Percentiles rank a stretch among this genome's conserved stretches.
Conservation (phyloP, 2,329 filamentous ascomycete species). For the Pseudogymnoascus sp. region DNA sequence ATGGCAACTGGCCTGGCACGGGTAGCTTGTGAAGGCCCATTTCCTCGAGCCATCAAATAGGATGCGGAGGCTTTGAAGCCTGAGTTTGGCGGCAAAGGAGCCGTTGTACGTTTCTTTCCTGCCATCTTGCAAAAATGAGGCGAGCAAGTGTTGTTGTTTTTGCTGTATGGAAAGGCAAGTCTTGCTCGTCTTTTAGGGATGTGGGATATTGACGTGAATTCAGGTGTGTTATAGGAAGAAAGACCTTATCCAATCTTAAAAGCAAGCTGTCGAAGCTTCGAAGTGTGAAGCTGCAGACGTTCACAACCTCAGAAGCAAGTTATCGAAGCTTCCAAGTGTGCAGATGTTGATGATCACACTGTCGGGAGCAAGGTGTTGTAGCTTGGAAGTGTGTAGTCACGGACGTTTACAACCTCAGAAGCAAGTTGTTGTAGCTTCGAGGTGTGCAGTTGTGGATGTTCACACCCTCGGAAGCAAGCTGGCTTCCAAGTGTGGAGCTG, state of each 20-base stretch:
- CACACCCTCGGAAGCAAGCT: background rate
- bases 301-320: background rate
- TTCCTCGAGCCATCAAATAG: background rate
- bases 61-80: background rate
- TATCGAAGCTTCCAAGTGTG: background rate
- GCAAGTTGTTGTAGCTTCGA: background rate
- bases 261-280: background rate
- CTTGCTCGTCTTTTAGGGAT: background rate
- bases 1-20: background rate
- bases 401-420: background rate
- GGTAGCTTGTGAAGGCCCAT: background rate
- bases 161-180: background rate
- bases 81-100: background rate
- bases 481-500: background rate
- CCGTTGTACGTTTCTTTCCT: background rate
- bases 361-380: background rate
- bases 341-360: background rate
- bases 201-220: background rate
- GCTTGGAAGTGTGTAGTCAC: background rate
- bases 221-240: background rate
- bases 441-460: background rate
- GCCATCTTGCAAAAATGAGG: background rate
- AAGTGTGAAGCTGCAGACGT: background rate
- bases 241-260: background rate
- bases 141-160: background rate